Base-by-base conservation (phyloP, 2,329 filamentous ascomycete species). In the Fusarium subglutinans region DNA sequence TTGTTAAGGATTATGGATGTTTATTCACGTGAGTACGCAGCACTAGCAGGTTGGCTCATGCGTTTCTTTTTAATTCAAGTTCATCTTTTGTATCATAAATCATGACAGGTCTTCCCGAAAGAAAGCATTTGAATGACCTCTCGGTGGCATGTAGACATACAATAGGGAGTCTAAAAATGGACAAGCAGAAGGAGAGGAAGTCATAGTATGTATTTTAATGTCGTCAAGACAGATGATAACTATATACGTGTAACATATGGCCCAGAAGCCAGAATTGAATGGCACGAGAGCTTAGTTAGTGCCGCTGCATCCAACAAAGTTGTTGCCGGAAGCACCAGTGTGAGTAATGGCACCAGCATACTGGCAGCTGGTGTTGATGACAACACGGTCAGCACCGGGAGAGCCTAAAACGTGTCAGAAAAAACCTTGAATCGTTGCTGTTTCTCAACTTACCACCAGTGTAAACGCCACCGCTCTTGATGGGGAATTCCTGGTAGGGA, bases 271-370 rank as follows among this genome's bases (percentile, higher is more conserved):
- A 20, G 8, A 9, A 24, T 15, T 1, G 15, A 38, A 38, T 0
- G 12, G 2, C 0, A 8, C 3, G 30, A 11, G 0, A 11, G 10
- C 10, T 45, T 67, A 76, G 62, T 4, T 63, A 8, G 79, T 81
- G 8, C 79, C 79, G 1, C 62, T 70, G 81, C 91, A 93, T n/a
- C 85, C 87, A 63, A 93, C 90, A 81, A 94, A 94, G 81, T 88
- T 85, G 80, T 93, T 90, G 13, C 90, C 90, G 57, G 86, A 89
- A 24, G 92, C 91, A 35, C 92, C 92, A 28, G 90, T 92, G 78
- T 94, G 92, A 1, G 92, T 94, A 71, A 94, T 92, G 35, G 88
- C 84, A 43, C 90, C 91, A 20, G 90, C 91, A 50, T 89, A 86
- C 65, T 86, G 67, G 75, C 91, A 88, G 1, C 78, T 84, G 78